Conservation (phyloP, 2,329 filamentous ascomycete genomes). For the Pseudonectria buxi region DNA sequence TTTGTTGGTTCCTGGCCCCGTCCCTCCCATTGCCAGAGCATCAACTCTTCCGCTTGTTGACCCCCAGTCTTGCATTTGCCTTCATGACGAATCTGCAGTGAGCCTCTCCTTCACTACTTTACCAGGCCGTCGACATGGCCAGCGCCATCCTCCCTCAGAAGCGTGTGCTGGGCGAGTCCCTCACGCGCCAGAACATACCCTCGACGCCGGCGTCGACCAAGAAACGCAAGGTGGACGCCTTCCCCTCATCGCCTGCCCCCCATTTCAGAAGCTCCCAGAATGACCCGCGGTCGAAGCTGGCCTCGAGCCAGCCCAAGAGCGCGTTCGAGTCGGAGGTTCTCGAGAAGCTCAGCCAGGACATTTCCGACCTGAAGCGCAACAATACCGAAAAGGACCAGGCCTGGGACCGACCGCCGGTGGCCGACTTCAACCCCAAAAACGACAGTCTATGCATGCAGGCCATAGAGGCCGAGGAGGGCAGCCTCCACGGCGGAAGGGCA, state of each 20-base stretch:
- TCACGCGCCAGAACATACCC: conserved; percentile 54
- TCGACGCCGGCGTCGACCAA: conserved; percentile 57
- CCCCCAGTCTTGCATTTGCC: conserved; percentile 11
- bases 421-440: conserved; percentile 46
- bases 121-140: conserved; percentile 34
- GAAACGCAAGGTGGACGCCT: conserved; percentile 72
- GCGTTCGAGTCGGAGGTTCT: conserved; percentile 90
- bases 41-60: conserved; percentile 7
- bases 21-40: conserved; percentile 8
- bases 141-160: conserved; percentile 58
- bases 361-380: conserved; percentile 73
- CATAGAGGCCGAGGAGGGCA: conserved; percentile 91
- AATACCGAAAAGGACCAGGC: conserved; percentile 91
- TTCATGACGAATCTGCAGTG: conserved; percentile 8
- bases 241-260: conserved; percentile 47
- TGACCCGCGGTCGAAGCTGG: conserved; percentile 51
- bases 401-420: conserved; percentile 63
- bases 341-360: conserved; percentile 93
- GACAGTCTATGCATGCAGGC: conserved; percentile 85
- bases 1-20: conserved; percentile 3
- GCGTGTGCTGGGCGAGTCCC: conserved; percentile 64
- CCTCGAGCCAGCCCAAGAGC: conserved; percentile 78
- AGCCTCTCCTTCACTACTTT: conserved; percentile 2
- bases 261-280: conserved; percentile 59
- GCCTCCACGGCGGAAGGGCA: conserved; percentile 64